Conservation (phyloP, 345 rosid species). For the Murraya paniculata region DNA sequence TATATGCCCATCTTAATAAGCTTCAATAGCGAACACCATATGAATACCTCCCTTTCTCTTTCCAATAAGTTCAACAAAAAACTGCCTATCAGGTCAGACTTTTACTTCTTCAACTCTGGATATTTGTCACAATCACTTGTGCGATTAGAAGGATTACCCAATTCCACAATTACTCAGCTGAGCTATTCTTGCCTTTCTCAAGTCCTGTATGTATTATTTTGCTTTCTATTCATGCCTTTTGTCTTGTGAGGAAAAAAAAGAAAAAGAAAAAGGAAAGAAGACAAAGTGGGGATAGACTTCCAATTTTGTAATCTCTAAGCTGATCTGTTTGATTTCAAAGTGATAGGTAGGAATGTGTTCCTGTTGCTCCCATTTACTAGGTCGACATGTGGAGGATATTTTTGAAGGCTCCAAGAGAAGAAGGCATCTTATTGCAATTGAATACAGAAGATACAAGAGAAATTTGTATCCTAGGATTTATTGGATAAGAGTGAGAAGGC, state of each 20-base stretch:
- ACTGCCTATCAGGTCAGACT: slow-evolving; percentile 18
- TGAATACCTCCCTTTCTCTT: slow-evolving; percentile 7
- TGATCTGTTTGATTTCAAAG: slow-evolving; percentile 13
- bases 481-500: slow-evolving; percentile 7
- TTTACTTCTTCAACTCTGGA: slow-evolving; percentile 10
- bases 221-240: slow-evolving; percentile 1
- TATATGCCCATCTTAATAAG: slow-evolving; percentile 24
- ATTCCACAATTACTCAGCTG: background rate
- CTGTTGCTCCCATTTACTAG: background rate
- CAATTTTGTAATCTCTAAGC: slow-evolving; percentile 13
- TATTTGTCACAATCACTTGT: slow-evolving; percentile 6
- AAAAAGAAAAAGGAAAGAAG: no score
- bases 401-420: background rate
- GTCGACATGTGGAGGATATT: background rate
- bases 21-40: slow-evolving; percentile 17
- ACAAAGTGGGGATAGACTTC: slow-evolving; percentile 2
- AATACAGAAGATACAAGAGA: slow-evolving; percentile 1
- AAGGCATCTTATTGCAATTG: slow-evolving; percentile 13
- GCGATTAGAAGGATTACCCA: slow-evolving; percentile 13
- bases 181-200: background rate
- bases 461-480: slow-evolving; percentile 1
- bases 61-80: slow-evolving; percentile 27
- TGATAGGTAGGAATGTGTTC: slow-evolving; percentile 1
- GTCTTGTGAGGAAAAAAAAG: no score
- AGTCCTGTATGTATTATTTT: background rate